phyloP scores from a whole-genome alignment of 2,329 filamentous ascomycete genomes.

The Exophiala oligosperma region DNA sequence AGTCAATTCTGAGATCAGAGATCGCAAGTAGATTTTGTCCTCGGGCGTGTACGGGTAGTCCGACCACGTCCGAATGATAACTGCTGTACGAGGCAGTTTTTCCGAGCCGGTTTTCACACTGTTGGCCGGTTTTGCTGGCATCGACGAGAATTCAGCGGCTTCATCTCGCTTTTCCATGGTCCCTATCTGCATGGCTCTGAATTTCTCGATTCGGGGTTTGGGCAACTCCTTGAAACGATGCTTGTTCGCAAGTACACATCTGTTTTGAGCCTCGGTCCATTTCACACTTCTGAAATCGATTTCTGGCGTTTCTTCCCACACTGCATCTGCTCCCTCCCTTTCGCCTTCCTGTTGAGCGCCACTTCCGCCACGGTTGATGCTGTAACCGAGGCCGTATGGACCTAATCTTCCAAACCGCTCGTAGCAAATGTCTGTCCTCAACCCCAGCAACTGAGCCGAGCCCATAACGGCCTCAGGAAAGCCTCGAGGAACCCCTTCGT shows the following conservation, averaged over 20 bases:
- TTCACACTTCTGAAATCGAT: conserved; percentile 76
- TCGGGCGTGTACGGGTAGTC: conserved; percentile 78
- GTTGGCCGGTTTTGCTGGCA: neutral
- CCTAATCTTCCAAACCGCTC: conserved; percentile 86
- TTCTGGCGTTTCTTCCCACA: conserved; percentile 70
- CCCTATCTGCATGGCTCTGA: conserved; percentile 29
- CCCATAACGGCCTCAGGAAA: conserved; percentile 84
- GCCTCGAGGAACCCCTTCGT: conserved; percentile 74
- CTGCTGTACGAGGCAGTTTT: conserved; percentile 61
- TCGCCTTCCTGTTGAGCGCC: conserved; percentile 86
- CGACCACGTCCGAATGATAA: conserved; percentile 78
- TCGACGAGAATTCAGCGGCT: conserved; percentile 4
- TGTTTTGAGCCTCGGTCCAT: conserved; percentile 76
- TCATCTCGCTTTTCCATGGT: conserved; percentile 16
- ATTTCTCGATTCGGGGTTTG: conserved; percentile 37
- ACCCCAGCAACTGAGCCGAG: conserved; percentile 77
- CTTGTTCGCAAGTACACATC: conserved; percentile 70
- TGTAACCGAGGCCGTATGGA: conserved; percentile 89
- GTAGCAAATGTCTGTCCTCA: conserved; percentile 87
- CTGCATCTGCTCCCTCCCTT: conserved; percentile 72
- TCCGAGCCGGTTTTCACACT: conserved; percentile 31
- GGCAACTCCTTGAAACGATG: conserved; percentile 61
- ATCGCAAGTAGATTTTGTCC: conserved; percentile 76
- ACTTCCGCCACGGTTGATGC: conserved; percentile 71
- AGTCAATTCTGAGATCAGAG: conserved; percentile 75